A percentile compares a stretch with the other conserved stretches of the same genome.
Evolutionary conservation across 75 land plant genomes (phyloP).

Genomic region (Pinus taeda): DNA sequence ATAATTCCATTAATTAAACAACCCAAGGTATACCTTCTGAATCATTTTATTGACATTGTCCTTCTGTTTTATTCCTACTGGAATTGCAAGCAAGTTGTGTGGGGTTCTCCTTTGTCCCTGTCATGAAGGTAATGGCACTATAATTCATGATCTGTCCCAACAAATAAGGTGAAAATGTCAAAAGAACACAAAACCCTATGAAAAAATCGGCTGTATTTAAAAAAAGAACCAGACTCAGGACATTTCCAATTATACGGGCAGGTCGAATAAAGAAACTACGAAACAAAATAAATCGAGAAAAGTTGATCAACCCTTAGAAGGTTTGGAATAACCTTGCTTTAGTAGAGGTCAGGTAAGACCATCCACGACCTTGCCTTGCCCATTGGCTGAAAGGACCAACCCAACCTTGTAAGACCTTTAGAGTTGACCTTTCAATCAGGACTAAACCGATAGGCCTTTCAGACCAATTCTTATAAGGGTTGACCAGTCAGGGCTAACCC

Average conservation of each 20-base stretch:
- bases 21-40: constrained; percentile 36
- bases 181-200: not conserved
- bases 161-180: not conserved
- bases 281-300: too few species aligned
- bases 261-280: too few species aligned
- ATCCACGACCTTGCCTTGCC: too few species aligned
- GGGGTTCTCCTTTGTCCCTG: constrained; percentile 17
- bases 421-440: too few species aligned
- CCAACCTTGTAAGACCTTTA: too few species aligned
- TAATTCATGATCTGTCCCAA: not conserved
- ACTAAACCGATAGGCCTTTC: too few species aligned
- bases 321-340: too few species aligned
- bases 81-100: constrained; percentile 63
- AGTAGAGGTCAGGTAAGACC: too few species aligned
- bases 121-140: not conserved
- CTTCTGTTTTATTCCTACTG: constrained; percentile 90
- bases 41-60: constrained; percentile 71
- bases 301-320: too few species aligned
- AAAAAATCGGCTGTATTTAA: not conserved
- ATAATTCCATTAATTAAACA: not conserved
- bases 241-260: not conserved
- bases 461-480: too few species aligned
- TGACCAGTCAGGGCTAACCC: not conserved
- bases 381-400: too few species aligned
- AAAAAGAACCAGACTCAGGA: not conserved